Evolutionary conservation across 2,329 filamentous ascomycete genomes (phyloP), one percentile per base, ranked within the genome.

Genomic region (Verticillium zaregamsianum): DNA sequence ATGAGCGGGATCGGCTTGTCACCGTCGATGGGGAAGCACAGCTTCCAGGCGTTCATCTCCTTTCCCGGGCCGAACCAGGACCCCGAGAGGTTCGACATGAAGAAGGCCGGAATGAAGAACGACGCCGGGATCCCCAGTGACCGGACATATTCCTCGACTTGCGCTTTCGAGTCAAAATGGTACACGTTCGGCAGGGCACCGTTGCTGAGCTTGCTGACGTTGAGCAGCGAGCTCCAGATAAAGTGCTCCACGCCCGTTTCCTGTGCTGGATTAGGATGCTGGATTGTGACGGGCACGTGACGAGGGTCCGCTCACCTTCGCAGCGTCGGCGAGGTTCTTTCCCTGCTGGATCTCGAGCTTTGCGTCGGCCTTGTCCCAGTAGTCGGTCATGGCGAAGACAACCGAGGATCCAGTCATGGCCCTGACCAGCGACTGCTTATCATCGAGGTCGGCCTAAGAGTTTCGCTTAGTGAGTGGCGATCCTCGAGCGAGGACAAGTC

Each of bases 161-260:
- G 72, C 23, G 83, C 84, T 69, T 88, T 88, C 69, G 71, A 74
- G 70, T 88, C 85, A 63, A 87, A 88, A 65, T 84, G 80, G 63
- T 77, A 72, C 33, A 82, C 77, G 54, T 76, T 67, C 28, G 72
- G 58, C 5, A 81, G 74, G 17, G 68, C 70, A 60, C 78, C 78
- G 8, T 77, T 74, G 55, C 73, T 73, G 23, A 77, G 62, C 61
- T 81, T 70, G 0, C 64, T 76, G 60, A 80, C 66, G 62, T 80
- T 70, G 25, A 73, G 64, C 5, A 82, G 71, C 11, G 77, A 77
- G 64, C 77, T 78, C 74, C 76, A 81, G 65, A 81, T 75, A 61
- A 75, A 75, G 61, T 80, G 79, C 58, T 78, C 68, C 17, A 81
- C 74, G 33, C 74, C 73, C 9, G 72, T 67, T 68, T 76, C 75